Evolutionary conservation across 495 filamentous ascomycete species (phyloP).

Genomic region (Talaromyces adpressus): DNA sequence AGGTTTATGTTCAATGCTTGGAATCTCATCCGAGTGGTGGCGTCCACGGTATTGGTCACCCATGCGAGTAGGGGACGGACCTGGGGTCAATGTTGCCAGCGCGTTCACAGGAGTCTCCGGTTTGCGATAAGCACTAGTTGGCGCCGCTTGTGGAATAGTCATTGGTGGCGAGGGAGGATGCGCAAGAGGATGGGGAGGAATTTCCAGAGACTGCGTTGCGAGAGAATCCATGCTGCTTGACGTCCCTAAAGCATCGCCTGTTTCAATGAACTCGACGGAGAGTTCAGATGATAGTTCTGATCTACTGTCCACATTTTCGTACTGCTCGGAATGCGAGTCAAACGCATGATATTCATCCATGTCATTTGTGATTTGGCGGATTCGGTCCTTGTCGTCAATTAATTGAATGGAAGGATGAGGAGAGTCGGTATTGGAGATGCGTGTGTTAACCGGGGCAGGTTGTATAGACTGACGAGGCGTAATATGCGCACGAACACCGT

Average conservation of each 20-base stretch:
- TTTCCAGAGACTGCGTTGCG: constrained; percentile 40
- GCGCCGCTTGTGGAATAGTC: constrained; percentile 57
- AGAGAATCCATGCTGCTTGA: constrained; percentile 18
- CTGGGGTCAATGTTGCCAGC: constrained; percentile 41
- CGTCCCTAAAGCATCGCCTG: constrained; percentile 35
- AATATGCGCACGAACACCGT: constrained; percentile 6
- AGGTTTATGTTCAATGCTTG: constrained; percentile 18
- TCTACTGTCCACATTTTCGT: constrained; percentile 59
- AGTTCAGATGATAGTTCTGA: constrained; percentile 78
- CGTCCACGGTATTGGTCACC: background rate
- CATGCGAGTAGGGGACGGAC: constrained; percentile 38
- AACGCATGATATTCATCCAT: constrained; percentile 24
- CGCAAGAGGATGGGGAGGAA: constrained; percentile 59
- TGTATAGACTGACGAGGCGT: constrained; percentile 9
- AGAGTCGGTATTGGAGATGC: constrained; percentile 28
- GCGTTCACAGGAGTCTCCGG: constrained; percentile 34
- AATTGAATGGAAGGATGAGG: constrained; percentile 44
- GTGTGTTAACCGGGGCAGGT: constrained; percentile 15
- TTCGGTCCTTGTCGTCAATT: constrained; percentile 53
- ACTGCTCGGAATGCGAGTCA: constrained; percentile 35
- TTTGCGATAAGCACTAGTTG: constrained; percentile 28
- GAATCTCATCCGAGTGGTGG: constrained; percentile 6
- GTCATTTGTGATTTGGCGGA: constrained; percentile 42
- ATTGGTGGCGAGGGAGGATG: constrained; percentile 76
- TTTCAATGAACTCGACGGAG: constrained; percentile 58